Conservation (phyloP, 1,139 yeast genomes). For the Taphrina pruni region DNA sequence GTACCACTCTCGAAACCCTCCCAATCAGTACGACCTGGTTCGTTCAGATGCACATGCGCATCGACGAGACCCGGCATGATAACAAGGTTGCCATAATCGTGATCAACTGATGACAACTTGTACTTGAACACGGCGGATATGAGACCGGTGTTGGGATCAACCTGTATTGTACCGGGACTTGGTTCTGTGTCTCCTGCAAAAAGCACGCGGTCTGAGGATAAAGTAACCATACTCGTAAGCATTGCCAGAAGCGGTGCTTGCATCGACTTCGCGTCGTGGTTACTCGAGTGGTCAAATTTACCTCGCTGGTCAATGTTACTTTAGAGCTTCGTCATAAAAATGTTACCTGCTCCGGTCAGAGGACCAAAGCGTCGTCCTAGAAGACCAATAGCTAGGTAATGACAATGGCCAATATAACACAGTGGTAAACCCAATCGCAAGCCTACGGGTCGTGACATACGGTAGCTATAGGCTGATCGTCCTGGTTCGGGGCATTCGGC, state of each 20-base stretch:
- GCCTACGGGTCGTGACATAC: too few species aligned
- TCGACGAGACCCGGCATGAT: conserved; percentile 92
- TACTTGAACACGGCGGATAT: conserved; percentile 22
- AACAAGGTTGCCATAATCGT: conserved; percentile 22
- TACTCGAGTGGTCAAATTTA: too few species aligned
- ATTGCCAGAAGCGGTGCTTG: conserved; percentile 3
- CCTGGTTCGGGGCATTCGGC: too few species aligned
- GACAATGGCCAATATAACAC: too few species aligned
- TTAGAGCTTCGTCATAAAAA: too few species aligned
- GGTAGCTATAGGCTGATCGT: too few species aligned
- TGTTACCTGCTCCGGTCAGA: too few species aligned
- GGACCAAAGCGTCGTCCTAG: too few species aligned
- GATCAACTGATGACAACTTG: conserved; percentile 9
- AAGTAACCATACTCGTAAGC: conserved; percentile 15
- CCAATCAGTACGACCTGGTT: conserved; percentile 95
- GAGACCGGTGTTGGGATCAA: conserved; percentile 22
- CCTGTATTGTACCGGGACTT: conserved; percentile 19
- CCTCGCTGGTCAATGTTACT: too few species aligned
- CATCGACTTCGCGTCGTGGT: neutral
- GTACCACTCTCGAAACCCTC: conserved; percentile 95
- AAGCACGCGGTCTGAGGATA: conserved; percentile 30
- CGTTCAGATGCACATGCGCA: conserved; percentile 90
- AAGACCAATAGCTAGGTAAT: too few species aligned
- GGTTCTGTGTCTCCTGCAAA: conserved; percentile 16
- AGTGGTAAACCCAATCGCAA: too few species aligned